phyloP scores from a whole-genome alignment of 1,284 basidiomycete species.

The Apiotrichum gracile region DNA sequence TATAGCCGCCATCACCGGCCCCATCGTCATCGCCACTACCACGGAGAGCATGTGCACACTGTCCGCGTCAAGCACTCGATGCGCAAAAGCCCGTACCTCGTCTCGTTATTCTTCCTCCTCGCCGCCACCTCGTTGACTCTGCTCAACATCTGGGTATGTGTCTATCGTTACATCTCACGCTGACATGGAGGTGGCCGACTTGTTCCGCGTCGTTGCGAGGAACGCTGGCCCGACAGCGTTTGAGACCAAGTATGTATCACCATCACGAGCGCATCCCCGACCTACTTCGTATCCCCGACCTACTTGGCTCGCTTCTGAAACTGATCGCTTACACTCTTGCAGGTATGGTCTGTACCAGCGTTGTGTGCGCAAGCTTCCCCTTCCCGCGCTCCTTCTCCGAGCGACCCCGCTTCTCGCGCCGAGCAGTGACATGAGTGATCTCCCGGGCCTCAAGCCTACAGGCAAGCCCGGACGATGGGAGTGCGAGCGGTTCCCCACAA shows the following conservation, averaged over 20 bases:
- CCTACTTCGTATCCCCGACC: too few relatives aligned
- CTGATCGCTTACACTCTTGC: neutral
- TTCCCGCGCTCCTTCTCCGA: constrained; percentile 24
- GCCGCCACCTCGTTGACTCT: constrained; percentile 40
- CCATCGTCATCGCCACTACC: neutral
- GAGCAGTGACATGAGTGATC: neutral
- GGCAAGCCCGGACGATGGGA: constrained; percentile 11
- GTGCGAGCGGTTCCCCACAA: constrained; percentile 42
- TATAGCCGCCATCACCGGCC: constrained; percentile 1
- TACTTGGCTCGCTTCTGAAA: neutral
- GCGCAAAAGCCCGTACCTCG: constrained; percentile 43
- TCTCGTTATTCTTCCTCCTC: constrained; percentile 40
- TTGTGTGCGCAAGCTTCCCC: constrained; percentile 32
- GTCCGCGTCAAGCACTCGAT: constrained; percentile 29
- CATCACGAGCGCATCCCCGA: neutral
- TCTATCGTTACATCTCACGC: neutral
- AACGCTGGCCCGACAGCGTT: constrained; percentile 39
- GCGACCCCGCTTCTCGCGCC: constrained; percentile 27
- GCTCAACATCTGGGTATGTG: constrained; percentile 41
- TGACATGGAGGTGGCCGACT: constrained; percentile 29
- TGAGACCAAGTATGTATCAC: constrained; percentile 39
- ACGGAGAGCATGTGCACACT: neutral
- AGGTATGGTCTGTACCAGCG: constrained; percentile 47
- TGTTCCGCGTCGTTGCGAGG: constrained; percentile 35
- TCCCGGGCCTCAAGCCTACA: neutral